phyloP scores from a whole-genome alignment of 2,329 filamentous ascomycete genomes.

The Fusarium sororula region DNA sequence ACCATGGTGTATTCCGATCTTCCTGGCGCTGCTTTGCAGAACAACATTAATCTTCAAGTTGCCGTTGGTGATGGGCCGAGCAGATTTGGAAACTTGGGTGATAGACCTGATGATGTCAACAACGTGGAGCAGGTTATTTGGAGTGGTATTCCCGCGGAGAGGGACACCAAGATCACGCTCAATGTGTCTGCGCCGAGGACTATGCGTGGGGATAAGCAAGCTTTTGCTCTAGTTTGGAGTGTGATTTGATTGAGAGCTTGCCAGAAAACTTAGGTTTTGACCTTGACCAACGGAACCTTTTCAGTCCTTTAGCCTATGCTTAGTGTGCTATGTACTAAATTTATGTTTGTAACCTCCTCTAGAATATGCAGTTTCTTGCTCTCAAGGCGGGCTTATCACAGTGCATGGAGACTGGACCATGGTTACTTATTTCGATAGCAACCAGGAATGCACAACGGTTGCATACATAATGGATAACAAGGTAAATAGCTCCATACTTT shows the following conservation, averaged over 20 bases:
- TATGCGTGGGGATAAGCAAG: not conserved
- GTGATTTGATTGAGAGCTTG: not conserved
- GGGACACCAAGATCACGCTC: not conserved
- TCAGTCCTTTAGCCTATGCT: rapidly evolving
- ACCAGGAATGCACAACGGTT: rapidly evolving
- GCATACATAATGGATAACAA: rapidly evolving
- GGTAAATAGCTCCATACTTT: not conserved
- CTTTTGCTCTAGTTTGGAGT: not conserved
- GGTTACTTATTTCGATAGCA: not conserved
- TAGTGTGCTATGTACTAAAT: rapidly evolving
- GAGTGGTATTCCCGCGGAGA: not conserved
- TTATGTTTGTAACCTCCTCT: rapidly evolving
- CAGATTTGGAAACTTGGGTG: not conserved
- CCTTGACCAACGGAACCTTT: rapidly evolving
- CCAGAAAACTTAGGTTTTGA: rapidly evolving
- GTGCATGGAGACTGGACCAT: rapidly evolving
- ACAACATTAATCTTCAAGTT: not conserved
- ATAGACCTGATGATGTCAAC: not conserved
- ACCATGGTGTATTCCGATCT: not conserved
- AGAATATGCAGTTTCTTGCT: too few species aligned
- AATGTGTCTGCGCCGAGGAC: not conserved
- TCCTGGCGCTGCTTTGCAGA: not conserved
- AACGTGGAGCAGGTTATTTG: not conserved
- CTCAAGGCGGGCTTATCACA: rapidly evolving
- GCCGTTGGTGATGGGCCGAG: not conserved